Evolutionary conservation across 2,329 filamentous ascomycete genomes (phyloP).

Genomic region (Pseudocercospora fuligena): DNA sequence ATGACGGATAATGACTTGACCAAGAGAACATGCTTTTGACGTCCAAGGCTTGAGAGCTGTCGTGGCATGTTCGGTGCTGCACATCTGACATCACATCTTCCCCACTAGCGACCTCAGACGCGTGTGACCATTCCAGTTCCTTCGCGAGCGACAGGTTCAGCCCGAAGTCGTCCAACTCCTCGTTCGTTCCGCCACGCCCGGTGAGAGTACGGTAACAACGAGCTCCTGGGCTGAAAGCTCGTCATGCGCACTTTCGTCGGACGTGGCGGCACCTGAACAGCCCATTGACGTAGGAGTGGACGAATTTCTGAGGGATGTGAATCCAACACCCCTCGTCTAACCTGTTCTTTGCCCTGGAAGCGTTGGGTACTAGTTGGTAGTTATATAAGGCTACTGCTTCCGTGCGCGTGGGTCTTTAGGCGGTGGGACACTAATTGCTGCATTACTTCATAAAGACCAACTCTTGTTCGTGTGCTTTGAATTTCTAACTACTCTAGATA

Average conservation of each 20-base stretch:
- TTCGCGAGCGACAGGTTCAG: slow-evolving; percentile 2
- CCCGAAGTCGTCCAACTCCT: slow-evolving; percentile 2
- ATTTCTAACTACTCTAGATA: slow-evolving; percentile 1
- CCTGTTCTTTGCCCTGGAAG: slow-evolving; percentile 11
- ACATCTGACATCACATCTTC: not conserved
- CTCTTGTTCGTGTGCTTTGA: not conserved
- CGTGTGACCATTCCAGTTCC: slow-evolving; percentile 7
- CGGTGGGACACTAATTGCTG: not conserved
- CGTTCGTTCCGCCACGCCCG: not conserved
- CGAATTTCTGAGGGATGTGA: not conserved
- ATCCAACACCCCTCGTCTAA: slow-evolving; percentile 8
- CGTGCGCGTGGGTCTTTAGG: slow-evolving; percentile 14
- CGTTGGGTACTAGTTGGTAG: slow-evolving; percentile 12
- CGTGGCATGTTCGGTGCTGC: not conserved
- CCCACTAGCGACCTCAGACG: not conserved
- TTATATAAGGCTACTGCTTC: slow-evolving; percentile 15
- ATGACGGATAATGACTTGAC: not conserved
- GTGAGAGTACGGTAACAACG: not conserved
- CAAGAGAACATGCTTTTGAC: slow-evolving; percentile 8
- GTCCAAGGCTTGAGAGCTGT: not conserved
- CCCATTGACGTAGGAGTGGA: slow-evolving; percentile 4
- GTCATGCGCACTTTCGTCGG: not conserved
- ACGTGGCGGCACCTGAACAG: not conserved
- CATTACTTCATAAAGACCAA: slow-evolving; percentile 3
- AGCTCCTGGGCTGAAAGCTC: not conserved